Percentiles rank a stretch among this genome's conserved stretches.
Evolutionary conservation across 148 eudicot genomes (phyloP).

Genomic region (Cornus kousa): DNA sequence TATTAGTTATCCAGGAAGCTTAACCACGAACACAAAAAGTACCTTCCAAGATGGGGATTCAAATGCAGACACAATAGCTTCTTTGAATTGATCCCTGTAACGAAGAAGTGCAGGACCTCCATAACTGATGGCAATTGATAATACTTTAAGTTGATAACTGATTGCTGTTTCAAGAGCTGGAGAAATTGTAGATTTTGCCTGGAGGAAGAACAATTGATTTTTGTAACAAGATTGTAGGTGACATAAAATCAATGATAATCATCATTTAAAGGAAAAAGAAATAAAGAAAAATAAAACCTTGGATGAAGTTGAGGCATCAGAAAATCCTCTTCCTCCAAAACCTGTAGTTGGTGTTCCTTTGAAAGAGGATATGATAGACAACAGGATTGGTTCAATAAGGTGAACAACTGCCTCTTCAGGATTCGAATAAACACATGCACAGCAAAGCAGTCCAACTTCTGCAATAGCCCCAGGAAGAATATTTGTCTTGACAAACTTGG

Average conservation of each 20-base stretch:
- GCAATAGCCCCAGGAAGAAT: constrained; percentile 98
- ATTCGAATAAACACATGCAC: constrained; percentile 89
- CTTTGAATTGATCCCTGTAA: constrained; percentile 70
- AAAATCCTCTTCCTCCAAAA: constrained; percentile 54
- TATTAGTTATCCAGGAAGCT: not conserved
- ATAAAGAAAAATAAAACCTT: constrained; percentile 39
- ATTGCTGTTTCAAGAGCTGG: constrained; percentile 93
- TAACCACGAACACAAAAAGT: constrained; percentile 13
- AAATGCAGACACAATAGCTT: constrained; percentile 74
- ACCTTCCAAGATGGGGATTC: constrained; percentile 99
- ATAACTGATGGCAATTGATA: constrained; percentile 88
- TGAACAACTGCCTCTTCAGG: constrained; percentile 79
- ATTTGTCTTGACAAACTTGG: constrained; percentile 84
- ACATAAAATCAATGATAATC: constrained; percentile 5
- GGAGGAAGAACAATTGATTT: constrained; percentile 14
- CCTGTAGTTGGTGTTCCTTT: constrained; percentile 82
- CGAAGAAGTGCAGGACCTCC: constrained; percentile 77
- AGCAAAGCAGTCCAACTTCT: constrained; percentile 95
- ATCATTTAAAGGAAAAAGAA: not conserved
- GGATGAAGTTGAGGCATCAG: constrained; percentile 36
- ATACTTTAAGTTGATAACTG: constrained; percentile 81
- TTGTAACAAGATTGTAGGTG: constrained; percentile 7
- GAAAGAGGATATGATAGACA: constrained; percentile 69
- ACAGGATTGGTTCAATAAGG: constrained; percentile 74
- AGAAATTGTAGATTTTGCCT: constrained; percentile 75